Conservation (phyloP, 345 rosid genomes). For the Sisymbrium altissimum region DNA sequence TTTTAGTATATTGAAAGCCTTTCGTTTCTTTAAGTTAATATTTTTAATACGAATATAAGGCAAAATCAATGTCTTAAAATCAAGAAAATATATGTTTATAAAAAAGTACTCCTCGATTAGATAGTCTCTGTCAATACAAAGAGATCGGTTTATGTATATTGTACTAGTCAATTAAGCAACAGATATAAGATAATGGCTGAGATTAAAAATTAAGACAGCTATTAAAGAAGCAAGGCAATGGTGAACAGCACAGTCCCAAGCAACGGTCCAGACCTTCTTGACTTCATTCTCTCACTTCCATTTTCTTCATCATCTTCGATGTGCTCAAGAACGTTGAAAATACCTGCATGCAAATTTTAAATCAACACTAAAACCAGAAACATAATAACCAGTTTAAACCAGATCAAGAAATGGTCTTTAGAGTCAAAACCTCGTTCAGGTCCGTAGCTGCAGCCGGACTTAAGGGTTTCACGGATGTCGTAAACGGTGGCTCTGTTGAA, state of each 20-base stretch:
- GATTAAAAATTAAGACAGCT: neutral
- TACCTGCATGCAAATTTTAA: conserved; percentile 37
- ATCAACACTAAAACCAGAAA: conserved; percentile 1
- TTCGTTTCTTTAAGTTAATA: too few species aligned
- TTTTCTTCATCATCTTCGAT: conserved; percentile 44
- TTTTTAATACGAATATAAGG: neutral
- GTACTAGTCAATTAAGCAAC: neutral
- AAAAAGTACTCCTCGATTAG: neutral
- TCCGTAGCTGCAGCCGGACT: conserved; percentile 76
- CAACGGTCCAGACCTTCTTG: conserved; percentile 19
- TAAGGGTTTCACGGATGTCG: conserved; percentile 57
- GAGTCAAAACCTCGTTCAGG: conserved; percentile 41
- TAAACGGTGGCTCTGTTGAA: conserved; percentile 64
- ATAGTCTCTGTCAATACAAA: neutral
- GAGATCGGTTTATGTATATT: neutral
- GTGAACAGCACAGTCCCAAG: conserved; percentile 39
- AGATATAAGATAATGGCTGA: neutral
- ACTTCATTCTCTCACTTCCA: conserved; percentile 33
- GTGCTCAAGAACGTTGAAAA: conserved; percentile 66
- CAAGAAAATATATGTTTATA: neutral
- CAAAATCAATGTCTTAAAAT: neutral
- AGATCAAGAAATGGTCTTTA: neutral
- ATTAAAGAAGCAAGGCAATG: conserved; percentile 33
- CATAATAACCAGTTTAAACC: neutral
- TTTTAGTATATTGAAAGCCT: too few species aligned